Percentiles rank a stretch among this genome's conserved stretches.
Evolutionary conservation across 805 yeast genomes (phyloP).

Genomic region (Lachancea waltii): DNA sequence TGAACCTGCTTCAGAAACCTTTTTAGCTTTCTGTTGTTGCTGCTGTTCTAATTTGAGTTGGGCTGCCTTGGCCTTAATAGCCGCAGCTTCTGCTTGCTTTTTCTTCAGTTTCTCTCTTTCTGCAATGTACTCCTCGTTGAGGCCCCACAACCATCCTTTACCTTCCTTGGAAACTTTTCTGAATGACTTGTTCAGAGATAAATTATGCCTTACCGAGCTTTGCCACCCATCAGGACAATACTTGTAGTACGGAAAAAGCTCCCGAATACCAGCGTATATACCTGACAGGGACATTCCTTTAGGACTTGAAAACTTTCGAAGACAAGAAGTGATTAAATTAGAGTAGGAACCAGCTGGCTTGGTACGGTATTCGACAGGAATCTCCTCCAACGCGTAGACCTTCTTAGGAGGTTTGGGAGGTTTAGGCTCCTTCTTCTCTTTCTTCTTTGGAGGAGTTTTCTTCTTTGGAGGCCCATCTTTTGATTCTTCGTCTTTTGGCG

Average conservation of each 20-base stretch:
- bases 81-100: slow-evolving; percentile 58
- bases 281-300: slow-evolving; percentile 79
- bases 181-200: slow-evolving; percentile 81
- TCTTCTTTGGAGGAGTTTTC: slow-evolving; percentile 35
- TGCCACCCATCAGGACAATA: slow-evolving; percentile 99
- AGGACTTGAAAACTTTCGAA: slow-evolving; percentile 58
- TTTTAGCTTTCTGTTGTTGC: slow-evolving; percentile 34
- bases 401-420: slow-evolving; percentile 51
- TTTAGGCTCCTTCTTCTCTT: slow-evolving; percentile 44
- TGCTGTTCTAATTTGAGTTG: slow-evolving; percentile 48
- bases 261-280: slow-evolving; percentile 80
- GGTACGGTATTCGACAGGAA: slow-evolving; percentile 77
- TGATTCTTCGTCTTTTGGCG: slow-evolving; percentile 39
- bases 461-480: slow-evolving; percentile 40
- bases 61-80: slow-evolving; percentile 52
- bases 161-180: slow-evolving; percentile 76
- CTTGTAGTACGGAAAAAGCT: slow-evolving; percentile 81
- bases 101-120: slow-evolving; percentile 74
- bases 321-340: slow-evolving; percentile 69
- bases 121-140: slow-evolving; percentile 77
- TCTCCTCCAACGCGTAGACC: slow-evolving; percentile 71
- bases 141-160: slow-evolving; percentile 93
- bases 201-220: slow-evolving; percentile 82
- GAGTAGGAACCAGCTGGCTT: slow-evolving; percentile 84
- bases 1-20: slow-evolving; percentile 24